These are phyloP conservation scores for Hypoxylon lienhwacheense DNA, from an alignment of 495 filamentous ascomycete species.

Conservation along the genomic window DNA sequence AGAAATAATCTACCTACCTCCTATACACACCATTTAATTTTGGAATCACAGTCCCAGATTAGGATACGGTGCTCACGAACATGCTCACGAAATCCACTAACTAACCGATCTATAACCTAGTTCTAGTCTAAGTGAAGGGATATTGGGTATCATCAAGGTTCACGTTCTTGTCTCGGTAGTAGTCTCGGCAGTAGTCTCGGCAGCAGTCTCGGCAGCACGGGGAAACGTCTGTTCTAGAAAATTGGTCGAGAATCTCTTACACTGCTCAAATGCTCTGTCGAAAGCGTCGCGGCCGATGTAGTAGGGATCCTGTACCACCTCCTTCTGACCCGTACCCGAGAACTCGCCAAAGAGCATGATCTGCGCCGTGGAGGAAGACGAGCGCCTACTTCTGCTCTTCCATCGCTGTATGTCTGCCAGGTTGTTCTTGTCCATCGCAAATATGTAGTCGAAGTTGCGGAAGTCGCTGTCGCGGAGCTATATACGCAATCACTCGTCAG, in stretches of 20 bases:
- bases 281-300: conserved; percentile 86
- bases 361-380: conserved; percentile 48
- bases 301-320: conserved; percentile 89
- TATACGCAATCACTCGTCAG: not conserved
- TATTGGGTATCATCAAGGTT: conserved; percentile 19
- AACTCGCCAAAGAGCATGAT: conserved; percentile 88
- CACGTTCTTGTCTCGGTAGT: too few species aligned
- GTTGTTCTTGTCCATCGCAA: conserved; percentile 94
- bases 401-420: conserved; percentile 67
- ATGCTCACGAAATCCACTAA: too few species aligned
- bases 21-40: too few species aligned
- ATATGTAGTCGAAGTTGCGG: conserved; percentile 81
- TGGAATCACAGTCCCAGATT: too few species aligned
- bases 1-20: too few species aligned
- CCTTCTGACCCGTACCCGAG: conserved; percentile 62
- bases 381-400: conserved; percentile 53
- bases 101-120: conserved; percentile 8
- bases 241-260: conserved; percentile 73
- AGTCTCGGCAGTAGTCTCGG: too few species aligned
- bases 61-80: too few species aligned
- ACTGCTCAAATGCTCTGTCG: conserved; percentile 82
- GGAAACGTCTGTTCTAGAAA: conserved; percentile 63
- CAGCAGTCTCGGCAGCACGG: conserved; percentile 33
- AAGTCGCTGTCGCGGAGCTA: conserved; percentile 63
- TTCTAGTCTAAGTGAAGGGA: not conserved